A percentile compares a stretch with the other conserved stretches of the same genome.
Conservation (phyloP, 2,329 filamentous ascomycete species). For the Trichoderma harzianum region DNA sequence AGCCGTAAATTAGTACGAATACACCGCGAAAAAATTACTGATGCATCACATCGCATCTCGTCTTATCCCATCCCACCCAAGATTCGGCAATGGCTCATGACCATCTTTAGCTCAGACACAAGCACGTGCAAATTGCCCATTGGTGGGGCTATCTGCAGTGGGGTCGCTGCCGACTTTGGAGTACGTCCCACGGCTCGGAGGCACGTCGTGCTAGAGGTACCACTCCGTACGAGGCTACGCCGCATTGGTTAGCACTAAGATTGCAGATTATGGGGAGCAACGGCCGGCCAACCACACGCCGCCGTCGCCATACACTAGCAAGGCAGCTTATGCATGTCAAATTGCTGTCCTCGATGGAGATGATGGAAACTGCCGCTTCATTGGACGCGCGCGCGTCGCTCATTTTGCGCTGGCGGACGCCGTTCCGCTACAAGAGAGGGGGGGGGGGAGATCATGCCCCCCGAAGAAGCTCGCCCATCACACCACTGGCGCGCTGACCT, state of each 20-base stretch:
- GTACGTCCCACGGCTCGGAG: not conserved
- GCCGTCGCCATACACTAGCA: not conserved
- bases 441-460: slow-evolving; percentile 10
- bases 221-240: not conserved
- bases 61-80: not conserved
- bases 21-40: not conserved
- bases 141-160: slow-evolving; percentile 3
- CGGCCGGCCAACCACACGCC: not conserved
- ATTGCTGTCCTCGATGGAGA: not conserved
- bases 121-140: slow-evolving; percentile 11
- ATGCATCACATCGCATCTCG: not conserved
- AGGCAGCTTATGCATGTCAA: slow-evolving; percentile 15
- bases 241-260: not conserved
- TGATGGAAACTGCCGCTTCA: not conserved
- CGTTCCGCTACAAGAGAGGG: not conserved
- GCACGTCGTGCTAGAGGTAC: not conserved
- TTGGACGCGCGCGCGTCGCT: not conserved
- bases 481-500: not conserved
- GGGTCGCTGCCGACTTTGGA: not conserved
- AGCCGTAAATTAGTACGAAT: not conserved
- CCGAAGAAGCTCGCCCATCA: not conserved
- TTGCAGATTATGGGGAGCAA: not conserved
- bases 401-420: not conserved
- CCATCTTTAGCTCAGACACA: not conserved
- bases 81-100: slow-evolving; percentile 5